These are phyloP conservation scores for Coemansia aciculifera DNA, from an alignment of 192 early-diverging fungal species.

Conservation along the genomic window DNA sequence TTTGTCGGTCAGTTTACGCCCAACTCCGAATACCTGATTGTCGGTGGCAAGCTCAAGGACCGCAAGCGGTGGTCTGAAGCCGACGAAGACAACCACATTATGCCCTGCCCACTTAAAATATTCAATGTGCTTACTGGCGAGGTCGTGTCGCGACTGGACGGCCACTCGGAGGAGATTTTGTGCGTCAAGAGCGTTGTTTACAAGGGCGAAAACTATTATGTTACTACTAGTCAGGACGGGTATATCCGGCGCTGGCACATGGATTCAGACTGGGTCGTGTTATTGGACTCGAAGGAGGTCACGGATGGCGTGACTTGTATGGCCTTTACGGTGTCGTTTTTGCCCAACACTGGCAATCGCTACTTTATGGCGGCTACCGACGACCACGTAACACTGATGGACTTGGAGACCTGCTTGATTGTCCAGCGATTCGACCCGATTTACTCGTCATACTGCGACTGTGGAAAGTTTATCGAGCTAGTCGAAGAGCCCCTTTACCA, in stretches of 20 bases:
- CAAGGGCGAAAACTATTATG: constrained; percentile 77
- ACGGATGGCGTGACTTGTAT: constrained; percentile 88
- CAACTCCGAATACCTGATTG: constrained; percentile 64
- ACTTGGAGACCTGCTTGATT: constrained; percentile 72
- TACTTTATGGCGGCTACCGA: constrained; percentile 92
- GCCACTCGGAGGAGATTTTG: constrained; percentile 87
- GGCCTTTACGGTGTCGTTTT: constrained; percentile 93
- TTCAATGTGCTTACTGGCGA: constrained; percentile 83
- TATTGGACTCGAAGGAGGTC: constrained; percentile 67
- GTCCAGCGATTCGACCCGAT: constrained; percentile 64
- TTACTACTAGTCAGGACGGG: constrained; percentile 93
- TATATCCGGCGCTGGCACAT: constrained; percentile 91
- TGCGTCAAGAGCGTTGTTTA: constrained; percentile 76
- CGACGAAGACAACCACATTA: constrained; percentile 91
- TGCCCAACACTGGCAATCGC: constrained; percentile 90
- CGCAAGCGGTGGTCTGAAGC: constrained; percentile 81
- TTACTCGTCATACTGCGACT: constrained; percentile 95
- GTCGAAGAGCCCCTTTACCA: constrained; percentile 59
- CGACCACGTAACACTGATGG: constrained; percentile 83
- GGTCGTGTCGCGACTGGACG: constrained; percentile 75
- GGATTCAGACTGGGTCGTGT: constrained; percentile 71
- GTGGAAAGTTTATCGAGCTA: constrained; percentile 81
- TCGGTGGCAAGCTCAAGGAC: constrained; percentile 92
- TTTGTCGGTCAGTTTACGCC: constrained; percentile 82
- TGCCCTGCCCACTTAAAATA: constrained; percentile 91